A percentile compares a stretch with the other conserved stretches of the same genome.
Conservation (phyloP, 1,139 yeast species). For the Chernovozyma sophiae-reginae region DNA sequence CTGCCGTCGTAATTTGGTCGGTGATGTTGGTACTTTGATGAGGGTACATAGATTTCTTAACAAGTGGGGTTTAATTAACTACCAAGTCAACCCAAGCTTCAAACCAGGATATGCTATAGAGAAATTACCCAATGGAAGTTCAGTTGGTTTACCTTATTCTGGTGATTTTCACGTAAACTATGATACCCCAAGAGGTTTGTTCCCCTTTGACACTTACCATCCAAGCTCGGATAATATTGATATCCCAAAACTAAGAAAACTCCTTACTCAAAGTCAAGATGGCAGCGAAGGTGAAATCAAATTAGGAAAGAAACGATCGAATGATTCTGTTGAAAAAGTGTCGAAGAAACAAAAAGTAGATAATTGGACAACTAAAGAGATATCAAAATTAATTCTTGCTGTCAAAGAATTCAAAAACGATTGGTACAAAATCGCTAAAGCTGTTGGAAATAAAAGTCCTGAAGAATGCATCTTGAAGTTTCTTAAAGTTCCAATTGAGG, state of each 20-base stretch:
- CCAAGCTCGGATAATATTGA: slow-evolving; percentile 53
- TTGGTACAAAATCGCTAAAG: slow-evolving; percentile 73
- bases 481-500: slow-evolving; percentile 79
- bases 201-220: slow-evolving; percentile 83
- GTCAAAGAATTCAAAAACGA: slow-evolving; percentile 56
- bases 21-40: slow-evolving; percentile 93
- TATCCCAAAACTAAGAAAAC: slow-evolving; percentile 50
- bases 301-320: slow-evolving; percentile 1
- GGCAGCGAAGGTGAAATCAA: slow-evolving; percentile 12
- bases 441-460: slow-evolving; percentile 63
- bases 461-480: slow-evolving; percentile 81
- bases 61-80: slow-evolving; percentile 96
- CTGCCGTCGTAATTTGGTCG: slow-evolving; percentile 88
- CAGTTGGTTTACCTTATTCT: slow-evolving; percentile 55
- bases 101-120: slow-evolving; percentile 63
- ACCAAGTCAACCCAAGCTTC: slow-evolving; percentile 74
- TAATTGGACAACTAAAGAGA: slow-evolving; percentile 65
- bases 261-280: slow-evolving; percentile 26
- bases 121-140: slow-evolving; percentile 47
- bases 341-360: slow-evolving; percentile 46
- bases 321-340: slow-evolving; percentile 7
- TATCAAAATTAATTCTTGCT: slow-evolving; percentile 57
- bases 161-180: slow-evolving; percentile 65
- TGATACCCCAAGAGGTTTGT: slow-evolving; percentile 92
- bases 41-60: slow-evolving; percentile 85